These are phyloP conservation scores for Solanum bulbocastanum DNA, from an alignment of 257 asterid species.

Conservation along the genomic window DNA sequence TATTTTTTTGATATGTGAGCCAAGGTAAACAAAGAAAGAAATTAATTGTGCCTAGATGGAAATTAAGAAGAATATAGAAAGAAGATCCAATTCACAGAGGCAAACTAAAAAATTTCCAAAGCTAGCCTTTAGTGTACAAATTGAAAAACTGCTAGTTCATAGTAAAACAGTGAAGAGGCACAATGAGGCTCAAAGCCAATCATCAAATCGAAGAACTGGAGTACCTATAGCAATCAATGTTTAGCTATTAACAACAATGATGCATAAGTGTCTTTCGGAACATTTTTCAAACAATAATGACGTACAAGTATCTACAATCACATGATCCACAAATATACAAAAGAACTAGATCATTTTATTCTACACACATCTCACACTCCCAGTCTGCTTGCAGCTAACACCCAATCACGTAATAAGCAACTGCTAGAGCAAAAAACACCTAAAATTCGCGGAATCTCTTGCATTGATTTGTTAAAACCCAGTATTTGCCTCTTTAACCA, in stretches of 20 bases:
- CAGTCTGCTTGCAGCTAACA: not conserved
- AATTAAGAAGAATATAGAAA: not conserved
- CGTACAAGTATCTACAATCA: not conserved
- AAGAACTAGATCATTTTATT: not conserved
- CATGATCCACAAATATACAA: not conserved
- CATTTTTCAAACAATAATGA: not conserved
- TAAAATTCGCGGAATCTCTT: not conserved
- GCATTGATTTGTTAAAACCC: not conserved
- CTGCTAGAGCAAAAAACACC: not conserved
- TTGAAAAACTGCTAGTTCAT: not conserved
- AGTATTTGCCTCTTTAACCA: not conserved
- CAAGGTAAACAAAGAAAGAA: not conserved
- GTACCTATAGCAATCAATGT: not conserved
- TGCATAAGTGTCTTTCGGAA: not conserved
- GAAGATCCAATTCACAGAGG: not conserved
- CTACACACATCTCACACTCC: not conserved
- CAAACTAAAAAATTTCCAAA: not conserved
- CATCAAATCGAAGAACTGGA: not conserved
- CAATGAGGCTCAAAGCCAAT: not conserved
- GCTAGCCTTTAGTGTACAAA: not conserved
- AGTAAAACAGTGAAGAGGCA: not conserved
- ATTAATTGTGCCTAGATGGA: not conserved
- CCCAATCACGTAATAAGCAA: not conserved
- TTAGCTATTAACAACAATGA: not conserved
- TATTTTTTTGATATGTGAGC: not conserved